A percentile compares a stretch with the other conserved stretches of the same genome.
phyloP scores from a whole-genome alignment of 441 rosid genomes.

The Erysimum cheiri region DNA sequence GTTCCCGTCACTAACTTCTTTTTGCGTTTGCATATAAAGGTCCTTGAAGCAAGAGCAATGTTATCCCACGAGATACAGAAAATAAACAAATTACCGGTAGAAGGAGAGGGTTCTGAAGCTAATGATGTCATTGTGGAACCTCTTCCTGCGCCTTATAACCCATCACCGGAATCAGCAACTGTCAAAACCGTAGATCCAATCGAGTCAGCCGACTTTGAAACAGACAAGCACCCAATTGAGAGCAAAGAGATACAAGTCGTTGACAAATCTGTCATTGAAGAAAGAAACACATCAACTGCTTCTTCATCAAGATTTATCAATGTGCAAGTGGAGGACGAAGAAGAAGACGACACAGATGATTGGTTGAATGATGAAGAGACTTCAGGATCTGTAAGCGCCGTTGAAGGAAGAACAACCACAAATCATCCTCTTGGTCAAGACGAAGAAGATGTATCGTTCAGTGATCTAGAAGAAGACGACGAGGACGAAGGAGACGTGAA shows the following conservation, averaged over 20 bases:
- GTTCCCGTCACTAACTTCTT: constrained; percentile 2
- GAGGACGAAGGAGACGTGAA: constrained; percentile 59
- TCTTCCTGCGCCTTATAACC: constrained; percentile 47
- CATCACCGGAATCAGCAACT: constrained; percentile 45
- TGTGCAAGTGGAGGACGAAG: constrained; percentile 56
- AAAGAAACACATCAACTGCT: constrained; percentile 46
- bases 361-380: constrained; percentile 88
- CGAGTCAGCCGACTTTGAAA: constrained; percentile 47
- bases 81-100: constrained; percentile 41
- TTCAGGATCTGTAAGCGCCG: constrained; percentile 51
- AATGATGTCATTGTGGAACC: constrained; percentile 46
- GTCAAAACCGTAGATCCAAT: constrained; percentile 43
- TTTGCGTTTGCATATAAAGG: constrained; percentile 47
- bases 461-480: constrained; percentile 88
- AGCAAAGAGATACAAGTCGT: constrained; percentile 60
- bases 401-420: constrained; percentile 46
- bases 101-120: constrained; percentile 43
- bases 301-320: constrained; percentile 47
- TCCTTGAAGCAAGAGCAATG: constrained; percentile 74
- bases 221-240: constrained; percentile 63
- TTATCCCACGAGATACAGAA: constrained; percentile 55
- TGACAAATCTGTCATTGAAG: constrained; percentile 66
- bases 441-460: constrained; percentile 89
- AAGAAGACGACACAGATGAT: constrained; percentile 72
- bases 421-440: constrained; percentile 50